Evolutionary conservation across 164 flowering plant species (phyloP), one percentile per base, ranked within the genome.

Genomic region (Brasenia schreberi): DNA sequence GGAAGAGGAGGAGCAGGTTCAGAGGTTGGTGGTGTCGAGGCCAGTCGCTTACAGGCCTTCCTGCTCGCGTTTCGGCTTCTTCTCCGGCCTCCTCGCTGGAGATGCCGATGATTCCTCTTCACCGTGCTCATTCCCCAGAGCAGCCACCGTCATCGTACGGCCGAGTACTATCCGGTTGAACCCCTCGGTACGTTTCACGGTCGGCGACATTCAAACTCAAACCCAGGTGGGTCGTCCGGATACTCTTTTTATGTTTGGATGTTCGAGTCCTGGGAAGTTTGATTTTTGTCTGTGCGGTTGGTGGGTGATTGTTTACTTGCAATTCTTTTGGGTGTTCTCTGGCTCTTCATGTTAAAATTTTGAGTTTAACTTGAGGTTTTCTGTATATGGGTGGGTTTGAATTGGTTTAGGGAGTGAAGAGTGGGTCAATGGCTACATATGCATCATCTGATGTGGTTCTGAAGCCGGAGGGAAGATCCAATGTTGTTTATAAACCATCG

Each of bases 41-140:
- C 99, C 99, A 14, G 82, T 89, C 64, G 86, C 99, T 65, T 83
- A 92, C 63, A 87, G 87, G 76, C 99, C 99, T 18, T 73, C 81
- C 17, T 75, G 80, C 73, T 85, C 96, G 66, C 74, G 66, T 61
- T 84, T 81, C 68, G 76, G 71, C 70, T 81, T 90, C 23, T 88
- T 90, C 81, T 81, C 96, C 0, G 85, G 79, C 74, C 88, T 89
- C 67, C 88, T 89, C 53, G 6, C 12, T 12, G 78, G 86, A 4
- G 85, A 85, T 73, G 85, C 85, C 64, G 81, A 84, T 18, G 75
- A 77, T 75, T 74, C 77, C 60, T 74, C 94, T n/a, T 80, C 95
- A 4, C 70, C 87, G 10, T 74, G 66, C 63, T 63, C 76, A 49
- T 70, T 70, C 63, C 70, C 90, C 27, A 23, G 27, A 58, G 86